These are phyloP conservation scores for Wickerhamomyces hampshirensis DNA, from an alignment of 805 yeast species.

Conservation along the genomic window DNA sequence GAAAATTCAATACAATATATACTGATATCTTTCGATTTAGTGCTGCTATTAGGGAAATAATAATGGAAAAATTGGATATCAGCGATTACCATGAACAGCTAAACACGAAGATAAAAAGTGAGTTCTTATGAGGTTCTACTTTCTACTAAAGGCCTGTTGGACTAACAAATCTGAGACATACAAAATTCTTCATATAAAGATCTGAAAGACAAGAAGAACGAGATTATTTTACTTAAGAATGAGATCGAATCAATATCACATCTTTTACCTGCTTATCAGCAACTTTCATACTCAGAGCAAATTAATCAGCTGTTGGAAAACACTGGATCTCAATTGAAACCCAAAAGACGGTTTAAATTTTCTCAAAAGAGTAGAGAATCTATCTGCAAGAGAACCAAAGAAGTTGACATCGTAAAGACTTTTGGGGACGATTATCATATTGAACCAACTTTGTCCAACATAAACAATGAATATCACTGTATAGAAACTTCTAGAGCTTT, in stretches of 20 bases:
- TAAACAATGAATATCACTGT: not conserved
- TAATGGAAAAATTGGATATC: constrained; percentile 5
- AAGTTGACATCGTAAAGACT: too few species aligned
- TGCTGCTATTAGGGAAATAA: not conserved
- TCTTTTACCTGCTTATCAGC: constrained; percentile 19
- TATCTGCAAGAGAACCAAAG: too few species aligned
- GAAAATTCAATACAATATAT: too few species aligned
- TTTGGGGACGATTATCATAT: too few species aligned
- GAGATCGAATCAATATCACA: constrained; percentile 16
- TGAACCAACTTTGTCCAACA: constrained; percentile 1
- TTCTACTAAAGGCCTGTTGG: not conserved
- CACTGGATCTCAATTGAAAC: constrained; percentile 1
- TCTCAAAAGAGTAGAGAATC: constrained; percentile 3
- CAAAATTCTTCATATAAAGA: too few species aligned
- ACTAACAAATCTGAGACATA: not conserved
- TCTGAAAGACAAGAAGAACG: not conserved
- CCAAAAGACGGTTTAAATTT: constrained; percentile 11
- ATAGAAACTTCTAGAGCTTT: constrained; percentile 3
- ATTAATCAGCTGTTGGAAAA: constrained; percentile 6
- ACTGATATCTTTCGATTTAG: too few species aligned
- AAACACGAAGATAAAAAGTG: constrained; percentile 7
- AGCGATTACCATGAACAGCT: constrained; percentile 9
- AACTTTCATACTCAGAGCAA: constrained; percentile 16
- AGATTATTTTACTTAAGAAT: constrained; percentile 5
- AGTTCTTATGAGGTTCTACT: not conserved